Percentiles rank a stretch among this genome's conserved stretches.
Conservation (phyloP, 2,329 filamentous ascomycete species). For the Pestalotiopsis sp. region DNA sequence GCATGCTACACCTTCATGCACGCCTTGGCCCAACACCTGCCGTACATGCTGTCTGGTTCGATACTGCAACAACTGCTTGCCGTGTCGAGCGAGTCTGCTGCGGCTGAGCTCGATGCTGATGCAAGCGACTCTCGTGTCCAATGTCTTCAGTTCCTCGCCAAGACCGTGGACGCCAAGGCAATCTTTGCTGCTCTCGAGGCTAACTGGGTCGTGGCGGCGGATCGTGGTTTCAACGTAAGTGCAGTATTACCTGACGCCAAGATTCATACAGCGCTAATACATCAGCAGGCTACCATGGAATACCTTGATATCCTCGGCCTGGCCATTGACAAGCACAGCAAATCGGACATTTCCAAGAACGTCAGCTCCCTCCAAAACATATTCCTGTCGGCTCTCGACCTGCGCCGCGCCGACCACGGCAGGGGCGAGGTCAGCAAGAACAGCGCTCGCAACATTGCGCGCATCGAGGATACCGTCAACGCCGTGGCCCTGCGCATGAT, state of each 20-base stretch:
- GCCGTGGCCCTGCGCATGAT: slow-evolving; percentile 84
- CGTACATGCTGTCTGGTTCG: slow-evolving; percentile 82
- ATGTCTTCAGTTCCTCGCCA: slow-evolving; percentile 75
- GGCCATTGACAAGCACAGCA: slow-evolving; percentile 76
- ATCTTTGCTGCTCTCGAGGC: slow-evolving; percentile 72
- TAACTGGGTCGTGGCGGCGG: slow-evolving; percentile 69
- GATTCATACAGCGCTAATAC: slow-evolving; percentile 28
- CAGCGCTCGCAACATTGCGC: slow-evolving; percentile 48
- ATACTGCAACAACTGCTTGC: slow-evolving; percentile 73
- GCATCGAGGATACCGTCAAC: slow-evolving; percentile 67
- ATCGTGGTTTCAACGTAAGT: slow-evolving; percentile 60
- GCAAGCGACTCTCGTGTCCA: slow-evolving; percentile 66
- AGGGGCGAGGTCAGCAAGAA: slow-evolving; percentile 44
- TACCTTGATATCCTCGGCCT: slow-evolving; percentile 69
- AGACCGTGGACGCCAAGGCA: slow-evolving; percentile 75
- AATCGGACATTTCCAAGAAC: slow-evolving; percentile 77
- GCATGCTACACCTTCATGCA: slow-evolving; percentile 80
- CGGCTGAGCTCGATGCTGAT: slow-evolving; percentile 59
- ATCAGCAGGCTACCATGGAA: slow-evolving; percentile 63
- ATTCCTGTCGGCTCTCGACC: slow-evolving; percentile 62
- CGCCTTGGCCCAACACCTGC: slow-evolving; percentile 78
- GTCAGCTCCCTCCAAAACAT: slow-evolving; percentile 68
- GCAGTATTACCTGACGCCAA: neutral
- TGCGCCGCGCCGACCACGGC: slow-evolving; percentile 59
- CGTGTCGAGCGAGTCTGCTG: slow-evolving; percentile 73